Percentiles rank a stretch among this genome's conserved stretches.
Evolutionary conservation across 495 filamentous ascomycete genomes (phyloP).

Genomic region (Massariosphaeria phaeospora): DNA sequence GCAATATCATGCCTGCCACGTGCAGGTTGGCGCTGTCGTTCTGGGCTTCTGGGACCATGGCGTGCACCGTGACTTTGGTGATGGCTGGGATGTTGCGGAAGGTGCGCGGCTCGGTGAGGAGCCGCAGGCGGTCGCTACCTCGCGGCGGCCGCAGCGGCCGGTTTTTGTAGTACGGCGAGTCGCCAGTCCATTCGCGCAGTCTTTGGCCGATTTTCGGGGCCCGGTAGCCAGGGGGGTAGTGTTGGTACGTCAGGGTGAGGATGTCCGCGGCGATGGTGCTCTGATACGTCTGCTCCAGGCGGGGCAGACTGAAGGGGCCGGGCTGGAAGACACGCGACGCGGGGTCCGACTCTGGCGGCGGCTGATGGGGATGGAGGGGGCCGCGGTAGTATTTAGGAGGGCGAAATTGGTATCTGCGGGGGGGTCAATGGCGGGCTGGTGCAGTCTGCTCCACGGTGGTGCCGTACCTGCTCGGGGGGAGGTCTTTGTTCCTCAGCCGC

Average conservation of each 20-base stretch:
- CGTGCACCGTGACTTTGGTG: conserved; percentile 72
- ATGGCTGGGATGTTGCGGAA: conserved; percentile 84
- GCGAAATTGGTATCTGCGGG: conserved; percentile 77
- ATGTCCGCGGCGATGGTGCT: conserved; percentile 84
- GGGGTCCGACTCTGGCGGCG: conserved; percentile 75
- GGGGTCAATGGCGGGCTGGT: conserved; percentile 10
- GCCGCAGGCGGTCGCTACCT: conserved; percentile 61
- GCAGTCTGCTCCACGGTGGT: neutral
- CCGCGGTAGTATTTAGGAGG: conserved; percentile 91
- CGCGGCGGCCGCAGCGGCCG: conserved; percentile 76
- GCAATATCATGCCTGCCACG: conserved; percentile 74
- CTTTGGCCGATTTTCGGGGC: conserved; percentile 25
- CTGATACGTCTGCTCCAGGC: conserved; percentile 85
- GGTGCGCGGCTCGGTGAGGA: conserved; percentile 69
- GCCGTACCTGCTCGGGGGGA: conserved; percentile 64
- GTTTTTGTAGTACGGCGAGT: conserved; percentile 90
- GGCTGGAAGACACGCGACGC: conserved; percentile 84
- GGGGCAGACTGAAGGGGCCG: conserved; percentile 84
- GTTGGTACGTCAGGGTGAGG: conserved; percentile 80
- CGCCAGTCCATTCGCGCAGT: conserved; percentile 70
- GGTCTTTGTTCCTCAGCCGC: conserved; percentile 46
- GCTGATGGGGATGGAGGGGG: conserved; percentile 85
- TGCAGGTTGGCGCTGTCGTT: conserved; percentile 65
- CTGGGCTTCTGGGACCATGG: conserved; percentile 58
- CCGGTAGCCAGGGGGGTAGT: conserved; percentile 68